These are phyloP conservation scores for Furcasterigmium sp. DNA, from an alignment of 2,329 filamentous ascomycete genomes.

Conservation along the genomic window DNA sequence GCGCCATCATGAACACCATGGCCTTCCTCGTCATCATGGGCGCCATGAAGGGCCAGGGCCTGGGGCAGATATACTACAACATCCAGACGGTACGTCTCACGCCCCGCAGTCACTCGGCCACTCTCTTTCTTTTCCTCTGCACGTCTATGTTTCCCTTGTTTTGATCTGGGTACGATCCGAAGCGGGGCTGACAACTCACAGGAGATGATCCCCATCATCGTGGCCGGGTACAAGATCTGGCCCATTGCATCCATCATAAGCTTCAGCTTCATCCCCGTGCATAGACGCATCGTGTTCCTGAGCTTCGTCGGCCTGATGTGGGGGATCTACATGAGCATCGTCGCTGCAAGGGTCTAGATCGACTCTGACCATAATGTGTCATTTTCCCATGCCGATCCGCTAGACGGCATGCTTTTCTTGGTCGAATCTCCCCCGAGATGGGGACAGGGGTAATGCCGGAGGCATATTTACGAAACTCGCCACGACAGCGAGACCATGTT, in stretches of 20 bases:
- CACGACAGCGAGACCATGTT: no score
- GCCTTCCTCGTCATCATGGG: conserved; percentile 43
- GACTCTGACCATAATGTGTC: no score
- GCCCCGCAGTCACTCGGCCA: no score
- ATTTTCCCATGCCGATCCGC: no score
- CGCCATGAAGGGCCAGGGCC: conserved; percentile 33
- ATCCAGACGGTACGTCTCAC: conserved; percentile 27
- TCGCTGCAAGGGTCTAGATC: conserved; percentile 33
- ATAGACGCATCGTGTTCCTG: conserved; percentile 42
- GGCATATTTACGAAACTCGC: no score
- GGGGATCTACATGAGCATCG: conserved; percentile 47
- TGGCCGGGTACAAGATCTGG: conserved; percentile 48
- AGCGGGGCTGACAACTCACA: no score
- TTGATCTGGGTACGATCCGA: no score
- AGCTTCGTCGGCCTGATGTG: conserved; percentile 43
- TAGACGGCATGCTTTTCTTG: no score
- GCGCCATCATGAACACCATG: conserved; percentile 39
- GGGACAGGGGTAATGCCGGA: no score
- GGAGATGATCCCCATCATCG: conserved; percentile 42
- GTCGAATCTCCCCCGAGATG: no score
- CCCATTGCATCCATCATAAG: conserved; percentile 45
- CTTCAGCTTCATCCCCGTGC: conserved; percentile 43
- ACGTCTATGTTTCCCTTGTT: no score
- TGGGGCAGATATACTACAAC: conserved; percentile 29
- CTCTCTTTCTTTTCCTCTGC: no score